Percentiles rank a stretch among this genome's conserved stretches.
Evolutionary conservation across 345 rosid species (phyloP).

Genomic region (Schrenkiella parvula): DNA sequence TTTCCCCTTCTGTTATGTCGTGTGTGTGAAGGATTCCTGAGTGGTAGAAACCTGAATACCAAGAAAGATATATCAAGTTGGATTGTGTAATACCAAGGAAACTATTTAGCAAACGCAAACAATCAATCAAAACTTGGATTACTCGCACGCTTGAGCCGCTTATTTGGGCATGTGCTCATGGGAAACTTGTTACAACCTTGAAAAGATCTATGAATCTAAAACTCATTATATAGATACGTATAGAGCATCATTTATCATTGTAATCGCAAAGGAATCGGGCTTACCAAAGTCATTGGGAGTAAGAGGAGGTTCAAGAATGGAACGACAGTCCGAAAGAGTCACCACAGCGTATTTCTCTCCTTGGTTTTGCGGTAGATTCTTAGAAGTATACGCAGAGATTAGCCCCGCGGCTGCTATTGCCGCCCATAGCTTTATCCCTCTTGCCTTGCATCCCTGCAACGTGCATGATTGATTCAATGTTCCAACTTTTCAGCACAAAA

Average conservation of each 20-base stretch:
- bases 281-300: slow-evolving; percentile 49
- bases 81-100: too few species aligned
- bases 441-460: slow-evolving; percentile 55
- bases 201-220: background rate
- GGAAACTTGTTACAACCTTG: background rate
- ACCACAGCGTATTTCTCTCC: slow-evolving; percentile 54
- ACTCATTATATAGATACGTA: background rate
- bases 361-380: slow-evolving; percentile 22
- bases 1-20: slow-evolving; percentile 46
- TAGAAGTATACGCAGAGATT: slow-evolving; percentile 47
- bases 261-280: background rate
- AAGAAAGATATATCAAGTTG: background rate
- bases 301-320: slow-evolving; percentile 62
- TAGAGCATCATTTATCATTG: too few species aligned
- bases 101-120: background rate
- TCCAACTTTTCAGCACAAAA: background rate
- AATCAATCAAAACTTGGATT: background rate
- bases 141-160: background rate
- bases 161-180: background rate
- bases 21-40: slow-evolving; percentile 69
- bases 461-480: slow-evolving; percentile 1
- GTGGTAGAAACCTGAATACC: slow-evolving; percentile 65
- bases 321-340: slow-evolving; percentile 64
- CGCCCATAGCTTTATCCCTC: slow-evolving; percentile 60
- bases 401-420: slow-evolving; percentile 59